Percentiles rank a stretch among this genome's conserved stretches.
These are phyloP conservation scores for Hypericum perforatum DNA, from an alignment of 345 rosid genomes.

Conservation along the genomic window DNA sequence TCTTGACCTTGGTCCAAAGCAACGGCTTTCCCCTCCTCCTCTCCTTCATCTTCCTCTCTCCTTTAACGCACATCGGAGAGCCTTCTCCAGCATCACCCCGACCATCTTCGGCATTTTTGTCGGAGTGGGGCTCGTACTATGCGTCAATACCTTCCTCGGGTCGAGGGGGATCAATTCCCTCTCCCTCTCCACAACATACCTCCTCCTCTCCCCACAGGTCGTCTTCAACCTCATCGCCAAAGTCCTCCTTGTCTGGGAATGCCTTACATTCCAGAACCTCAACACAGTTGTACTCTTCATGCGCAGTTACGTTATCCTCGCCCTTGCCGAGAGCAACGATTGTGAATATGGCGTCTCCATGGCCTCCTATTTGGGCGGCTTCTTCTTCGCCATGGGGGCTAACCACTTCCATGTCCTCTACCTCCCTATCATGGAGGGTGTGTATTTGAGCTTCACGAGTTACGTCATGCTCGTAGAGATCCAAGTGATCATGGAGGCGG, in stretches of 20 bases:
- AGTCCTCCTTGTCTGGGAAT: slow-evolving; percentile 63
- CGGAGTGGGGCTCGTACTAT: slow-evolving; percentile 50
- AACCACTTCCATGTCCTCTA: slow-evolving; percentile 68
- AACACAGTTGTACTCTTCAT: slow-evolving; percentile 70
- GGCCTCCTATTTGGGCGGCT: slow-evolving; percentile 59
- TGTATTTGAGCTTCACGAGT: slow-evolving; percentile 49
- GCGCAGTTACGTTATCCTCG: slow-evolving; percentile 58
- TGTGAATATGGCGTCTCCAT: slow-evolving; percentile 37
- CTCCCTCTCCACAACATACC: slow-evolving; percentile 84
- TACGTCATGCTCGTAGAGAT: slow-evolving; percentile 79
- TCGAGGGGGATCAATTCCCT: slow-evolving; percentile 85
- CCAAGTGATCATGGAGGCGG: slow-evolving; percentile 52
- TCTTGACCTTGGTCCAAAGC: slow-evolving; percentile 89
- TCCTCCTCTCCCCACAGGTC: slow-evolving; percentile 70
- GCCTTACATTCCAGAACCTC: slow-evolving; percentile 64
- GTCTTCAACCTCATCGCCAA: slow-evolving; percentile 74
- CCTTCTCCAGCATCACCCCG: slow-evolving; percentile 55
- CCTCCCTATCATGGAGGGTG: slow-evolving; percentile 65
- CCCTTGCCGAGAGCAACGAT: slow-evolving; percentile 46
- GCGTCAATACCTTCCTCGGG: slow-evolving; percentile 73
- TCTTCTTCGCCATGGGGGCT: slow-evolving; percentile 62
- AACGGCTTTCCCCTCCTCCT: slow-evolving; percentile 81
- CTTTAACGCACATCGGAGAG: slow-evolving; percentile 33
- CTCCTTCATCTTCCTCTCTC: slow-evolving; percentile 40
- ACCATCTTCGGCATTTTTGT: slow-evolving; percentile 29